Evolutionary conservation across 1,284 basidiomycete genomes (phyloP).

Genomic region (Ceratorhiza oryzae-sativae): DNA sequence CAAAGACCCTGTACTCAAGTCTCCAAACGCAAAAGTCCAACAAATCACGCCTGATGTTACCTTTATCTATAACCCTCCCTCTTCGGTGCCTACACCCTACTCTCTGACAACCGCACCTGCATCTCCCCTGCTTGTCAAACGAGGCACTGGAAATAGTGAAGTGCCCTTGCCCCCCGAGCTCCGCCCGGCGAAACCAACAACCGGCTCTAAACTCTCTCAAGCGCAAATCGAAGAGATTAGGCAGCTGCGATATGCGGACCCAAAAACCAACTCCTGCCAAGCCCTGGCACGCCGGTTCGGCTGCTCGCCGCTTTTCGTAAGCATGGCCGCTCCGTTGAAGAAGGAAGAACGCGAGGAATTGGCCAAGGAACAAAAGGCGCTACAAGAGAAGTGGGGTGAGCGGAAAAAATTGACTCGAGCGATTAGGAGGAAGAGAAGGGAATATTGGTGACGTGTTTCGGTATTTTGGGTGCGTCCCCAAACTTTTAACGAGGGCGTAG

Average conservation of each 20-base stretch:
- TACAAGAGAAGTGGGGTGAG: conserved; percentile 66
- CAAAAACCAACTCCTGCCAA: conserved; percentile 58
- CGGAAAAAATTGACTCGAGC: conserved; percentile 60
- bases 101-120: conserved; percentile 70
- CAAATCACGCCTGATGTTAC: conserved; percentile 65
- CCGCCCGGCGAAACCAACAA: conserved; percentile 51
- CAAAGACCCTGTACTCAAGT: conserved; percentile 67
- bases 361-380: conserved; percentile 54
- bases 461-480: conserved; percentile 5
- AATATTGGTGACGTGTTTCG: conserved; percentile 60
- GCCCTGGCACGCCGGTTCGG: conserved; percentile 66
- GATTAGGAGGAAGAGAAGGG: conserved; percentile 63
- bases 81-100: conserved; percentile 69
- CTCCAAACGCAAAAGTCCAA: conserved; percentile 62
- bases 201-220: conserved; percentile 56
- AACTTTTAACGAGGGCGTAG: background rate
- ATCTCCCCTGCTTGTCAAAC: conserved; percentile 65
- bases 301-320: conserved; percentile 63
- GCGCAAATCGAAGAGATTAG: conserved; percentile 64
- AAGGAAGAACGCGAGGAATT: conserved; percentile 54
- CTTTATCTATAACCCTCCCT: conserved; percentile 80
- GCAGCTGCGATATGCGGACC: conserved; percentile 61
- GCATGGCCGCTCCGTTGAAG: conserved; percentile 62
- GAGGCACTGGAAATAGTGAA: conserved; percentile 45
- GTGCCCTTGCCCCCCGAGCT: conserved; percentile 57